Evolutionary conservation across 2,329 filamentous ascomycete genomes (phyloP).

Genomic region (Fusarium equiseti): DNA sequence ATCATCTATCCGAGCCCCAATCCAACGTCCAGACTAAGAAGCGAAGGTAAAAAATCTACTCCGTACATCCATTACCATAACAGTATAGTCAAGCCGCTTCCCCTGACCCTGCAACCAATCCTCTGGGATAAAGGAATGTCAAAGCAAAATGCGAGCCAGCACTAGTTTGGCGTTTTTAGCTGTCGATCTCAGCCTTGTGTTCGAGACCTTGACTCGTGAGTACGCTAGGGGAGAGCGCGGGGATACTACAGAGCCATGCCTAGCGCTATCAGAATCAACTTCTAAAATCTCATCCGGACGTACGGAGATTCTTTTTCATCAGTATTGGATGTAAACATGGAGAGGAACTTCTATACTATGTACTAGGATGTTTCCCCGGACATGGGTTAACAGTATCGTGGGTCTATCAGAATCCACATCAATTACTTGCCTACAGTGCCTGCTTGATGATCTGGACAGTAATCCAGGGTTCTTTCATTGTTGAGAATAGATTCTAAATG

Average conservation of each 20-base stretch:
- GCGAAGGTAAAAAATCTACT: background rate
- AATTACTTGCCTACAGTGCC: background rate
- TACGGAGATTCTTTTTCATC: background rate
- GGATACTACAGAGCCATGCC: background rate
- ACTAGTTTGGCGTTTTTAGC: background rate
- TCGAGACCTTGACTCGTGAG: background rate
- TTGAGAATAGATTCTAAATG: background rate
- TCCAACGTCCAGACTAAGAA: background rate
- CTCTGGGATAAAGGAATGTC: background rate
- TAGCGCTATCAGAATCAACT: background rate
- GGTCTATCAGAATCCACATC: background rate
- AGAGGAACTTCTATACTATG: background rate
- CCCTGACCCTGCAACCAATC: background rate
- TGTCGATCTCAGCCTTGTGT: background rate
- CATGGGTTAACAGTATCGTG: background rate
- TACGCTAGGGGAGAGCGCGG: background rate
- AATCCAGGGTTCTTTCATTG: background rate
- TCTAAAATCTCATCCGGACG: background rate
- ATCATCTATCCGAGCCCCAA: background rate
- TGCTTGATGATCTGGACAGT: background rate
- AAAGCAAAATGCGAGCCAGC: background rate
- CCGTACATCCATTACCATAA: background rate
- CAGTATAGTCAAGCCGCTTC: background rate
- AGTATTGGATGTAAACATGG: background rate
- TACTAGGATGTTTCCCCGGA: background rate